Base-by-base conservation (phyloP, 2,329 filamentous ascomycete species). In the Aquanectria penicillioides region DNA sequence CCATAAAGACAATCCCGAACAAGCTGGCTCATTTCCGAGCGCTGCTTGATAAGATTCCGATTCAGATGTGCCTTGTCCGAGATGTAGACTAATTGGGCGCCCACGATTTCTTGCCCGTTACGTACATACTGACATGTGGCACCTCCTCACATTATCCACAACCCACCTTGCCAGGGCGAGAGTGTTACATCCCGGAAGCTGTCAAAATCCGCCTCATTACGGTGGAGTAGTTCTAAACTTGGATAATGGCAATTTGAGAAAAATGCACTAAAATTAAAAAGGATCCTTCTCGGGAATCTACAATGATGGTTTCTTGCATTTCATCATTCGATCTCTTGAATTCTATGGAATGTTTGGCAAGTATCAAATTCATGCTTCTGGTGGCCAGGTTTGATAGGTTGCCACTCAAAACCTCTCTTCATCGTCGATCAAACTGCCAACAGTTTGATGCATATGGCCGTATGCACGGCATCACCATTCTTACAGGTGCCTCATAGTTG, bases 111-210 rank as follows among this genome's bases (percentile, higher is more conserved):
- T 25, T 40, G 17, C 34, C 38, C 25, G n/a, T 15, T 37, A 4
- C 20, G 11, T 40, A 29, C 22, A 41, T 26, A 18, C 18, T 22
- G 31, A 46, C 38, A 34, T 38, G 49, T 43, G 52, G 37, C 49
- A 26, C 22, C 37, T 33, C 20, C 28, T 43, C 31, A 11, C 28
- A n/a, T 34, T 28, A 29, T 28, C 22, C 31, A 38, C 28, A 34
- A 17, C 51, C 36, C 29, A 15, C 43, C 20, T 36, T 33, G 36
- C 33, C 28, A 15, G 33, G n/a, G 17, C 29, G 26, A 43, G 15
- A 47, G 26, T 28, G 54, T 57, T 52, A 57, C 54, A 57, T 57
- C 47, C 47, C 54, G 40, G 47, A 9, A 15, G 40, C 50, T 37
- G 49, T 18, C 33, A 57, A 51, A 18, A 20, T 23, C 28, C 29